These are phyloP conservation scores for Coniella lustricola DNA, from an alignment of 2,329 filamentous ascomycete species.

Conservation along the genomic window DNA sequence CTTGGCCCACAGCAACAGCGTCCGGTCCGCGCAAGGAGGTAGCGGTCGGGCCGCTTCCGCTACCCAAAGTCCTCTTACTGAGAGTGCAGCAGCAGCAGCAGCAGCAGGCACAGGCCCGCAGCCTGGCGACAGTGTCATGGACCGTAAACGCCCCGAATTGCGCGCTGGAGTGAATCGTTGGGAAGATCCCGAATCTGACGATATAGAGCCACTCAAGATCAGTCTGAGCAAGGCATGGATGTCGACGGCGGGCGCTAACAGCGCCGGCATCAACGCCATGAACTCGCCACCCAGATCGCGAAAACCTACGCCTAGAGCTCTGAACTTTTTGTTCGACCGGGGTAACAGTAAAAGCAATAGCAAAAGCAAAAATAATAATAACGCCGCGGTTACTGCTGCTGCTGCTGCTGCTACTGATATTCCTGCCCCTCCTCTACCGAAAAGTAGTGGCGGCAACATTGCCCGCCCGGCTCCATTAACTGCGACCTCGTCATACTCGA, in stretches of 20 bases:
- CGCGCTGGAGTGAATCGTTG: slow-evolving; percentile 20
- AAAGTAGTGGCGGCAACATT: background rate
- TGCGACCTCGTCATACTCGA: too few species aligned
- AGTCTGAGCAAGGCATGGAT: slow-evolving; percentile 29
- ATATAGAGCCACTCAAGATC: slow-evolving; percentile 25
- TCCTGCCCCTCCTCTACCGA: background rate
- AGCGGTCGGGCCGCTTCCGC: background rate
- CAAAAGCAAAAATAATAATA: too few species aligned
- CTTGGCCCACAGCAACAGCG: slow-evolving; percentile 9
- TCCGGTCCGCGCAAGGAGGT: slow-evolving; percentile 7
- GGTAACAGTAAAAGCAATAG: too few species aligned
- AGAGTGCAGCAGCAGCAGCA: too few species aligned
- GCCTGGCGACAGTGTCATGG: slow-evolving; percentile 32
- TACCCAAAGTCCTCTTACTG: too few species aligned
- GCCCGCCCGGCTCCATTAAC: too few species aligned
- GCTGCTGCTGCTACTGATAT: background rate
- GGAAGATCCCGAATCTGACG: slow-evolving; percentile 21
- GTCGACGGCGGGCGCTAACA: slow-evolving; percentile 20
- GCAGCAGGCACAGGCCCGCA: too few species aligned
- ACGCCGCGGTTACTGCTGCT: too few species aligned
- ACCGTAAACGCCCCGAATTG: slow-evolving; percentile 30
- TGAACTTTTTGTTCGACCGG: too few species aligned
- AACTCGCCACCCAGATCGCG: slow-evolving; percentile 9
- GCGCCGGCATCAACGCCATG: slow-evolving; percentile 13
- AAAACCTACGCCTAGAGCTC: background rate